Percentiles rank a stretch among this genome's conserved stretches.
These are phyloP conservation scores for Fusarium oligoseptatum DNA, from an alignment of 2,329 filamentous ascomycete species.

Conservation along the genomic window DNA sequence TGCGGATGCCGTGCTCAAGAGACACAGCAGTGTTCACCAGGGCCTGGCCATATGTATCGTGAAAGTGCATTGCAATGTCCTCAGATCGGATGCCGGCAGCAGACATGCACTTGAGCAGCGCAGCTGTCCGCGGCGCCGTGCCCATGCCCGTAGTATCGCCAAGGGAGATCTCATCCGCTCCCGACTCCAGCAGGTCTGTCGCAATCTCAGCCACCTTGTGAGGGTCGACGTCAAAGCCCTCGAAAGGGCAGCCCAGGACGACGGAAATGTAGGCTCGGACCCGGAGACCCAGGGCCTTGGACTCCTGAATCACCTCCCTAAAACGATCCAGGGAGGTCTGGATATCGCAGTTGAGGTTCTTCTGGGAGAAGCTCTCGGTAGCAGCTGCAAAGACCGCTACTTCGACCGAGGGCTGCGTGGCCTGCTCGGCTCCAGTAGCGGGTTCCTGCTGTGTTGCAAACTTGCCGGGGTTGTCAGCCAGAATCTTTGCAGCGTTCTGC, in stretches of 20 bases:
- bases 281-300: constrained; percentile 73
- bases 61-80: constrained; percentile 86
- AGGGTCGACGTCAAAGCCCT: constrained; percentile 74
- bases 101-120: constrained; percentile 73
- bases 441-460: constrained; percentile 66
- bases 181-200: constrained; percentile 81
- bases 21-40: constrained; percentile 85
- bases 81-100: constrained; percentile 77
- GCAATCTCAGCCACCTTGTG: constrained; percentile 76
- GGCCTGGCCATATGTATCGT: constrained; percentile 89
- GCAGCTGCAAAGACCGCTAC: constrained; percentile 86
- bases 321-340: constrained; percentile 79
- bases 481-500: constrained; percentile 69
- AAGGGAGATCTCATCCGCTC: constrained; percentile 90
- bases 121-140: constrained; percentile 77
- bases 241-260: constrained; percentile 84
- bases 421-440: constrained; percentile 51
- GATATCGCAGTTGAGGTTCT: constrained; percentile 86
- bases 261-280: constrained; percentile 86
- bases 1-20: constrained; percentile 81
- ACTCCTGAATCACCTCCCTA: constrained; percentile 75
- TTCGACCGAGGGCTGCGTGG: constrained; percentile 69
- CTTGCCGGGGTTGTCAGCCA: constrained; percentile 64
- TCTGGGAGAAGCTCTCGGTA: constrained; percentile 83
- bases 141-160: constrained; percentile 95